phyloP scores from a whole-genome alignment of 768 basidiomycete species.

The Collybiopsis luxurians region DNA sequence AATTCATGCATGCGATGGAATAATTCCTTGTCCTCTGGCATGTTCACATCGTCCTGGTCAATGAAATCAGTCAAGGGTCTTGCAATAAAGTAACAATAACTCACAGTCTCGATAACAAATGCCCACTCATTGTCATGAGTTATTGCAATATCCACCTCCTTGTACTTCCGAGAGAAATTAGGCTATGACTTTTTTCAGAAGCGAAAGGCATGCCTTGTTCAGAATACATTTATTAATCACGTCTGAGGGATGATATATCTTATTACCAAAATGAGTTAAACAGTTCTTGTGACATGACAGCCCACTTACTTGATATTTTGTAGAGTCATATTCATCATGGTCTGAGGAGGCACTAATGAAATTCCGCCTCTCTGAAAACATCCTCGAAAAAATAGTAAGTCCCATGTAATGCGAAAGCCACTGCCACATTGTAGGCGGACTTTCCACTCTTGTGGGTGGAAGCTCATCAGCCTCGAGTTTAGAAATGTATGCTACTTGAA shows the following conservation, averaged over 20 bases:
- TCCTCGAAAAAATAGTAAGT: too few species aligned
- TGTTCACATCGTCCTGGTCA: too few species aligned
- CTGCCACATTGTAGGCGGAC: not conserved
- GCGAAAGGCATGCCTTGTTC: not conserved
- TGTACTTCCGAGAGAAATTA: not conserved
- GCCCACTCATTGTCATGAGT: not conserved
- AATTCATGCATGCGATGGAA: too few species aligned
- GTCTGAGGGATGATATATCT: not conserved
- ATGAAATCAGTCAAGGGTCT: too few species aligned
- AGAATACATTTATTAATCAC: not conserved
- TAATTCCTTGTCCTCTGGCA: too few species aligned
- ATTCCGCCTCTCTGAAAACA: too few species aligned
- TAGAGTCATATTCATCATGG: too few species aligned
- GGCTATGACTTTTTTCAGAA: not conserved
- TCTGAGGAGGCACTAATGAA: too few species aligned
- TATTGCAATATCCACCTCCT: not conserved
- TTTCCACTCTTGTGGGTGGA: not conserved
- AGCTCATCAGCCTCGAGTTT: not conserved
- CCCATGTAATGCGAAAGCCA: not conserved
- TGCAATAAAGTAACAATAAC: too few species aligned
- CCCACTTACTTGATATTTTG: too few species aligned
- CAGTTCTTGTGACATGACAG: not conserved
- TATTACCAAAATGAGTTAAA: too few species aligned
- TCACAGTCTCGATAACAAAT: not conserved
- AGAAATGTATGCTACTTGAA: not conserved